Evolutionary conservation across 345 rosid species (phyloP).

Genomic region (Gossypium thurberi): DNA sequence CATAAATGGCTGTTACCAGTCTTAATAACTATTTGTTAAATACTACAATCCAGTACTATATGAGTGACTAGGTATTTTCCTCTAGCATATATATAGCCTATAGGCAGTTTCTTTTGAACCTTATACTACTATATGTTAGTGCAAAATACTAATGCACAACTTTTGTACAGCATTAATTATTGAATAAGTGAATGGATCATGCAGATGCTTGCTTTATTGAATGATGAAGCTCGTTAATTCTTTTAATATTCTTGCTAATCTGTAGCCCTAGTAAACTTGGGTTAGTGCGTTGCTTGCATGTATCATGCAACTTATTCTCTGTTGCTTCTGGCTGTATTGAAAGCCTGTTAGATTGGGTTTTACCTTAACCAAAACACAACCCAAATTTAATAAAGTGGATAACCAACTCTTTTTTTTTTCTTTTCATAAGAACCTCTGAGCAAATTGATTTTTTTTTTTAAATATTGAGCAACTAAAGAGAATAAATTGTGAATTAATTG

Average conservation of each 20-base stretch:
- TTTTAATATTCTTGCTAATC: background rate
- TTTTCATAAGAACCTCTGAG: too few species aligned
- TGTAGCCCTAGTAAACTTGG: background rate
- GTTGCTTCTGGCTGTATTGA: too few species aligned
- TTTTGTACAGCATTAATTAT: slow-evolving; percentile 1
- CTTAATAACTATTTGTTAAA: background rate
- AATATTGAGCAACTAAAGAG: too few species aligned
- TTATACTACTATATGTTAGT: background rate
- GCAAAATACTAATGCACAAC: too few species aligned
- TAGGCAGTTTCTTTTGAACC: background rate
- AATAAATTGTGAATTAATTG: too few species aligned
- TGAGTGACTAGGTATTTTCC: too few species aligned
- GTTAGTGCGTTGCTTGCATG: background rate
- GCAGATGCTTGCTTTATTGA: background rate
- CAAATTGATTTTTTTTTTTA: too few species aligned
- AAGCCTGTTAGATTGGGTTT: background rate
- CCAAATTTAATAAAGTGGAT: background rate
- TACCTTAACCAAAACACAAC: too few species aligned
- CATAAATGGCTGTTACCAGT: background rate
- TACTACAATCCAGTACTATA: background rate
- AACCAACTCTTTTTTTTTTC: too few species aligned
- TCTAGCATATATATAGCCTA: background rate
- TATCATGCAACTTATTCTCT: too few species aligned
- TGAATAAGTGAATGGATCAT: background rate
- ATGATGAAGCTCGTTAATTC: background rate